These are phyloP conservation scores for Suillus tomentosus DNA, from an alignment of 768 basidiomycete species.

Conservation along the genomic window DNA sequence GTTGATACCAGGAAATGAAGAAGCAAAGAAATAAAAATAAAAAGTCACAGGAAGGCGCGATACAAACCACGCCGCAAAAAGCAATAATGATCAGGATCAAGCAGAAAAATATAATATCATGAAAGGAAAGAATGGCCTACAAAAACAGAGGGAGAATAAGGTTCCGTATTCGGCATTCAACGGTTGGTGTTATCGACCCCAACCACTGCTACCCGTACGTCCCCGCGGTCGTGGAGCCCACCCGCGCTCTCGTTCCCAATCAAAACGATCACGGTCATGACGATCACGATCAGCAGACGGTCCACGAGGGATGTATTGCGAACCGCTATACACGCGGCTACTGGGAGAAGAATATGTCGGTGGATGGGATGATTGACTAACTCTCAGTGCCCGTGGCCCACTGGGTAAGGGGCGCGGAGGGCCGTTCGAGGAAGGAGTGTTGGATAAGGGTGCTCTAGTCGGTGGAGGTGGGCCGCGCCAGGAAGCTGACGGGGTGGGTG, in stretches of 20 bases:
- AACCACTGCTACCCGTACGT: conserved; percentile 38
- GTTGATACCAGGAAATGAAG: neutral
- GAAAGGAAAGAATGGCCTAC: neutral
- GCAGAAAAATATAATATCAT: conserved; percentile 9
- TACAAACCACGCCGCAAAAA: conserved; percentile 21
- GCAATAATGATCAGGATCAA: conserved; percentile 36
- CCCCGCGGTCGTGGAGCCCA: conserved; percentile 35
- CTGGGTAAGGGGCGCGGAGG: conserved; percentile 39
- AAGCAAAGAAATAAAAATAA: conserved; percentile 14
- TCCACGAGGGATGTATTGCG: conserved; percentile 47
- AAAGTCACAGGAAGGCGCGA: neutral
- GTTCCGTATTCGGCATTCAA: conserved; percentile 11
- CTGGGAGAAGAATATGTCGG: conserved; percentile 18
- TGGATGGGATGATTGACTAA: conserved; percentile 25
- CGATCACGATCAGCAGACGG: conserved; percentile 56
- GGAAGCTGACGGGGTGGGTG: conserved; percentile 18
- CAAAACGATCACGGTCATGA: conserved; percentile 42
- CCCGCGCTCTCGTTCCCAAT: conserved; percentile 29
- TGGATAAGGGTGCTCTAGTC: conserved; percentile 33
- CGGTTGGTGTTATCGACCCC: conserved; percentile 29
- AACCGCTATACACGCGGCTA: conserved; percentile 27
- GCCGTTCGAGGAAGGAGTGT: conserved; percentile 18
- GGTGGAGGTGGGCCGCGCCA: conserved; percentile 34
- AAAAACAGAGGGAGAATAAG: conserved; percentile 4
- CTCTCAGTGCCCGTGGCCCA: conserved; percentile 42